A percentile compares a stretch with the other conserved stretches of the same genome.
Conservation (phyloP, 768 basidiomycete species). For the Lentinula sp. region DNA sequence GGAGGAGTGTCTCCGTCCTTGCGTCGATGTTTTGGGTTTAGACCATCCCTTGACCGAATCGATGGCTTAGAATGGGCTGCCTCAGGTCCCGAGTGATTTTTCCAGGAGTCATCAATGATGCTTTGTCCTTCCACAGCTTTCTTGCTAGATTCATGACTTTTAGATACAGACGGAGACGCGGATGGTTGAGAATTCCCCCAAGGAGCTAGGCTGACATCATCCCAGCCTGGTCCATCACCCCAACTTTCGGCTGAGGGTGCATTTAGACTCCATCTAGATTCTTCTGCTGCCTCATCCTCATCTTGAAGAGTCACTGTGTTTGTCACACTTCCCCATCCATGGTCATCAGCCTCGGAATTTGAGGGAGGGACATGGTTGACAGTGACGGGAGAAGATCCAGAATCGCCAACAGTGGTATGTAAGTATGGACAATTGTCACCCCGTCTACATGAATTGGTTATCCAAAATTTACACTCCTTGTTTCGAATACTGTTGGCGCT, state of each 20-base stretch:
- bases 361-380: constrained; percentile 12
- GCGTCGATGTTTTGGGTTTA: too few relatives aligned
- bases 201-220: background rate
- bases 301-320: constrained; percentile 7
- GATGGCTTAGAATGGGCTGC: background rate
- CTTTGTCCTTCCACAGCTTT: background rate
- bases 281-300: constrained; percentile 10
- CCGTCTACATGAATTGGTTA: background rate
- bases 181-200: background rate
- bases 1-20: too few relatives aligned
- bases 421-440: background rate
- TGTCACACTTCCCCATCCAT: background rate
- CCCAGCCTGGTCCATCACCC: background rate
- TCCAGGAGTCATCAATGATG: background rate
- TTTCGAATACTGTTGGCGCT: background rate
- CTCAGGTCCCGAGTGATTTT: background rate
- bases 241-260: background rate
- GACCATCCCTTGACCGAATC: background rate
- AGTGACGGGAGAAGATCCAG: background rate
- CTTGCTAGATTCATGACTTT: too few relatives aligned
- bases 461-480: background rate
- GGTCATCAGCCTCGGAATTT: background rate
- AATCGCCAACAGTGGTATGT: background rate
- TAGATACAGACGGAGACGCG: background rate
- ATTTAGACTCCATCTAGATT: constrained; percentile 10